Evolutionary conservation across 768 basidiomycete species (phyloP).

Genomic region (Galerina marginata): DNA sequence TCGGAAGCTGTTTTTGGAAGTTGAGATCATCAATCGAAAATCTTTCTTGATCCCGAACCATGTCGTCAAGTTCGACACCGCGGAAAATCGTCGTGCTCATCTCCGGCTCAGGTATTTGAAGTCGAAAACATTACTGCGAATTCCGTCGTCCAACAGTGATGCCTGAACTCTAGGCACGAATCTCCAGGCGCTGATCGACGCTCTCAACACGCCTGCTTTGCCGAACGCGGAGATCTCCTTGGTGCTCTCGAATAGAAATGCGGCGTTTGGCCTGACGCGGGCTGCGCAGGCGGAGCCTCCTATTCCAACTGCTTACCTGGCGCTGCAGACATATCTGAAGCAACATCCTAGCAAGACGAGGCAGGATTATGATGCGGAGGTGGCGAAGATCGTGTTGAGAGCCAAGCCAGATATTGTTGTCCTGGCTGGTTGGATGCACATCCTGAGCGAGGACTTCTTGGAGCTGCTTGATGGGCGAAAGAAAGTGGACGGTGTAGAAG

Average conservation of each 20-base stretch:
- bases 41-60: constrained; percentile 12
- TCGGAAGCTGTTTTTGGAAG: neutral
- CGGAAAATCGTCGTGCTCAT: constrained; percentile 52
- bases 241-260: constrained; percentile 92
- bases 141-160: constrained; percentile 11
- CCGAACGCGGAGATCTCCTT: constrained; percentile 74
- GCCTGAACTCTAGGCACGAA: constrained; percentile 73
- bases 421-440: constrained; percentile 99
- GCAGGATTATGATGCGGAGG: constrained; percentile 83
- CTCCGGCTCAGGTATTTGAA: constrained; percentile 56
- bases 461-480: constrained; percentile 59
- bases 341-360: constrained; percentile 73
- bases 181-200: constrained; percentile 94
- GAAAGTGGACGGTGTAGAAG: constrained; percentile 39
- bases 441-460: constrained; percentile 83
- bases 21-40: constrained; percentile 3
- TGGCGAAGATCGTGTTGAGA: constrained; percentile 69
- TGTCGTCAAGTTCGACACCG: constrained; percentile 19
- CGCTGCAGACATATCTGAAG: constrained; percentile 84
- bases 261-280: constrained; percentile 88
- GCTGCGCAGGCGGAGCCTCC: constrained; percentile 72
- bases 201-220: constrained; percentile 73
- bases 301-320: constrained; percentile 83
- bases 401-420: constrained; percentile 84
- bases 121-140: constrained; percentile 2